Conservation (phyloP, 1,284 basidiomycete genomes). For the Ganoderma lucidum region DNA sequence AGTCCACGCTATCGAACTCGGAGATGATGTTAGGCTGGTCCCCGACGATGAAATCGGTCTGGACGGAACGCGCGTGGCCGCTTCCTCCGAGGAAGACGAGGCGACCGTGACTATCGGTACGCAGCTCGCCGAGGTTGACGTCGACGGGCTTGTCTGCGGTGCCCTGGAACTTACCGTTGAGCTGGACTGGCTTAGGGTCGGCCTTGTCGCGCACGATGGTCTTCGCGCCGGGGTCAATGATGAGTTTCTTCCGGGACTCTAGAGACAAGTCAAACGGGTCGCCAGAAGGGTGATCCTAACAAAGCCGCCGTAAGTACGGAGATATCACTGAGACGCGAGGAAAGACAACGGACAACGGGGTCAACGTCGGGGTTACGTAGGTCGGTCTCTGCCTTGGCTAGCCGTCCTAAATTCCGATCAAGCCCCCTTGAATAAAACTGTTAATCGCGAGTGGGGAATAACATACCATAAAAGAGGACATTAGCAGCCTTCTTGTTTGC, state of each 20-base stretch:
- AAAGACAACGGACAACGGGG: not conserved
- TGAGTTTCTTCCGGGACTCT: conserved; percentile 16
- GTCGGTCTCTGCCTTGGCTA: not conserved
- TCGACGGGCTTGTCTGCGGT: conserved; percentile 9
- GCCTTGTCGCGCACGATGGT: not conserved
- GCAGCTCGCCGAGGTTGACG: conserved; percentile 34
- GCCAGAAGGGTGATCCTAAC: not conserved
- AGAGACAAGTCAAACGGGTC: conserved; percentile 5
- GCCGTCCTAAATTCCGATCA: not conserved
- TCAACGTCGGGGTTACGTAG: conserved; percentile 4
- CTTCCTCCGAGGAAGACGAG: conserved; percentile 36
- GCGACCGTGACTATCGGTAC: conserved; percentile 33
- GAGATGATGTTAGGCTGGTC: conserved; percentile 32
- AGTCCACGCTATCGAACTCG: conserved; percentile 37
- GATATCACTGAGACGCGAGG: not conserved
- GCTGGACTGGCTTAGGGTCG: not conserved
- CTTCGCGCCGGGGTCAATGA: conserved; percentile 27
- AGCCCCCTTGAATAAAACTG: not conserved
- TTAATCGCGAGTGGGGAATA: not conserved
- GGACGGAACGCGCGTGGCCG: conserved; percentile 31
- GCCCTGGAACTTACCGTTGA: conserved; percentile 27
- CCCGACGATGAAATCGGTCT: conserved; percentile 4
- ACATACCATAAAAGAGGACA: conserved; percentile 21
- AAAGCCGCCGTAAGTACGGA: not conserved
- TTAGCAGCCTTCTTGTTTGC: conserved; percentile 37